Conservation (phyloP, 2,329 filamentous ascomycete species). For the Didymosphaeria variabile region DNA sequence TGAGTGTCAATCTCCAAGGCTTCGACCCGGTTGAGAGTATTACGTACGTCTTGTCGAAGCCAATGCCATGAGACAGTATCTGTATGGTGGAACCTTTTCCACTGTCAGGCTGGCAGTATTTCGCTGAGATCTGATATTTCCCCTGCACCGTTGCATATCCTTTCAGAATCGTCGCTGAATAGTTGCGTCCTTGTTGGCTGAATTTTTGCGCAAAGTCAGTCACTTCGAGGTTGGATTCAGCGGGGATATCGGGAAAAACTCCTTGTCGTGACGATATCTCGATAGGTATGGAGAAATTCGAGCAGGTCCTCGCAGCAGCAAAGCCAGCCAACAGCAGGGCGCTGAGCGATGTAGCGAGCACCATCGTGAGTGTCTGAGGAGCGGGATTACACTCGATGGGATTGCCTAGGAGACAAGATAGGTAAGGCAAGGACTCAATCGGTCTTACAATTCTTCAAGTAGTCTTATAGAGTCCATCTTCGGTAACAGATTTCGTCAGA, state of each 20-base stretch:
- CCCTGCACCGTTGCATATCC: constrained; percentile 62
- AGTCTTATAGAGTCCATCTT: neutral
- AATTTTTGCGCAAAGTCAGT: constrained; percentile 64
- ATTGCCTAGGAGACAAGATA: neutral
- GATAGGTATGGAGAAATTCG: constrained; percentile 66
- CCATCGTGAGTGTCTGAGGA: neutral
- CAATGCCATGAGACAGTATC: constrained; percentile 64
- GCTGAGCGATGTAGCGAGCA: constrained; percentile 8
- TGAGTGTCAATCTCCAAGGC: constrained; percentile 3
- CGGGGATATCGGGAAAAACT: constrained; percentile 60
- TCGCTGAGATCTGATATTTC: constrained; percentile 66
- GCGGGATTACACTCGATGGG: neutral
- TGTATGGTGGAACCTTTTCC: constrained; percentile 51
- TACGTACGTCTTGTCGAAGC: constrained; percentile 60
- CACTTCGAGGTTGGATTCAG: constrained; percentile 64
- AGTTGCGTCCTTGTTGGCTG: constrained; percentile 62
- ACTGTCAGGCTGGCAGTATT: constrained; percentile 67
- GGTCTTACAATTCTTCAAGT: neutral
- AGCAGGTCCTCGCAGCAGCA: constrained; percentile 47
- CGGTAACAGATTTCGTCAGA: neutral
- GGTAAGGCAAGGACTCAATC: neutral
- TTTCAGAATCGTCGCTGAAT: constrained; percentile 54
- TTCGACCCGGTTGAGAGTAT: neutral
- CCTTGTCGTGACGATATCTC: constrained; percentile 63
- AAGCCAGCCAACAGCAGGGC: constrained; percentile 30